phyloP scores from a whole-genome alignment of 352 stramenopile species.

The Elongisporangium undulatum region DNA sequence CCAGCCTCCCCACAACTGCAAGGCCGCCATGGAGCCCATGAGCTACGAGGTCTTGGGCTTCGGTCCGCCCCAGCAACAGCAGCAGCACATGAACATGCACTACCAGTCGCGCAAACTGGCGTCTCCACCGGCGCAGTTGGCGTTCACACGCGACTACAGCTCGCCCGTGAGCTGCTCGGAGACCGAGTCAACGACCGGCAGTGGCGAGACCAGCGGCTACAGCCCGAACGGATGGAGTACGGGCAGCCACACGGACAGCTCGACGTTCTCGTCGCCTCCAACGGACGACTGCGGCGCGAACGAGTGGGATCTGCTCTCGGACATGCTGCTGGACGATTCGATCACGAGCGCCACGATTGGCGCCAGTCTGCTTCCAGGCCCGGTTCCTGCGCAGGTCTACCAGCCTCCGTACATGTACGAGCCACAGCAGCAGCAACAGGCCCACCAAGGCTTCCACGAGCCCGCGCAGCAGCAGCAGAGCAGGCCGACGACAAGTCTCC shows the following conservation, averaged over 20 bases:
- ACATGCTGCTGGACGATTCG: slow-evolving; percentile 51
- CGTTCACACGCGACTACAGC: neutral
- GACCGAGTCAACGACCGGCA: neutral
- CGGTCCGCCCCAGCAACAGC: neutral
- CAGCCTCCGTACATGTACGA: neutral
- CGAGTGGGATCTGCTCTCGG: slow-evolving; percentile 57
- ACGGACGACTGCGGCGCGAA: slow-evolving; percentile 19
- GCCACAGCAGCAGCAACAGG: neutral
- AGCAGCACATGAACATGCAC: neutral
- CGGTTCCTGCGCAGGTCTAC: neutral
- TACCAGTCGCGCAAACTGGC: neutral
- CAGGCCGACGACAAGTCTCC: neutral
- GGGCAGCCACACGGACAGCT: slow-evolving; percentile 24
- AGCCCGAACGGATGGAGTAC: slow-evolving; percentile 13
- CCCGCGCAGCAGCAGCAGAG: neutral
- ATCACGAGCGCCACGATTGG: slow-evolving; percentile 9
- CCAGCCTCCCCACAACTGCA: neutral
- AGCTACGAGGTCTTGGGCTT: neutral
- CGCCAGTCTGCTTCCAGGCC: neutral
- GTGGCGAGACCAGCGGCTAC: neutral
- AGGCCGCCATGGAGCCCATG: neutral
- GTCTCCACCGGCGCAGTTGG: neutral
- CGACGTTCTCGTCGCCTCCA: slow-evolving; percentile 21
- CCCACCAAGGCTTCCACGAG: neutral
- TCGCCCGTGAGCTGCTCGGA: neutral